These are phyloP conservation scores for Prunus salicina DNA, from an alignment of 306 rosid species.

Conservation along the genomic window DNA sequence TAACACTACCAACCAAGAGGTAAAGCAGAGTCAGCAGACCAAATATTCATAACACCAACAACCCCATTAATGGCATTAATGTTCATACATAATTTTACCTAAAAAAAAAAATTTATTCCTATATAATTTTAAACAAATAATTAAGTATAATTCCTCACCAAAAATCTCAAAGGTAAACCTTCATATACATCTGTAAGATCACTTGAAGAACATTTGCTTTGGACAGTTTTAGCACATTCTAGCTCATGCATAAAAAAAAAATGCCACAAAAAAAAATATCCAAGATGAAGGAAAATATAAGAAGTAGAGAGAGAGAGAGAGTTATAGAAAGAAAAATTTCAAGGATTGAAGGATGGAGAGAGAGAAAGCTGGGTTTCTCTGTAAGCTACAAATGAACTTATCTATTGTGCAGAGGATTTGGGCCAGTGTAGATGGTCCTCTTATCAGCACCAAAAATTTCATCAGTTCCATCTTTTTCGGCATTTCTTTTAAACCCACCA, in stretches of 20 bases:
- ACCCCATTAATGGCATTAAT: constrained; percentile 38
- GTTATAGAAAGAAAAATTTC: constrained; percentile 16
- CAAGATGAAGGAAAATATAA: neutral
- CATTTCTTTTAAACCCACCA: constrained; percentile 26
- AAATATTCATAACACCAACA: constrained; percentile 37
- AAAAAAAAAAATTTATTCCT: constrained; percentile 7
- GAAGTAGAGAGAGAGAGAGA: neutral
- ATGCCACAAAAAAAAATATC: constrained; percentile 31
- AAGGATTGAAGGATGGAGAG: constrained; percentile 17
- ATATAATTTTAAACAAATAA: constrained; percentile 9
- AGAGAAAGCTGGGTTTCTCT: neutral
- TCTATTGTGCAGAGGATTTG: constrained; percentile 93
- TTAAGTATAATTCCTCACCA: constrained; percentile 30
- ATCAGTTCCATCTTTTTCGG: constrained; percentile 23
- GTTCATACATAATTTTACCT: constrained; percentile 9
- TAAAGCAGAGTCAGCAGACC: constrained; percentile 28
- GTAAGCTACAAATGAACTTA: constrained; percentile 36
- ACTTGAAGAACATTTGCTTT: constrained; percentile 25
- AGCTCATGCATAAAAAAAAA: constrained; percentile 26
- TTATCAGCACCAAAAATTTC: constrained; percentile 56
- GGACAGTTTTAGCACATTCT: constrained; percentile 20
- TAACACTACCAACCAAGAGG: constrained; percentile 14
- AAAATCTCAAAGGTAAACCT: constrained; percentile 39
- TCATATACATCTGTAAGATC: constrained; percentile 50
- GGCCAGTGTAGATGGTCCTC: constrained; percentile 87